phyloP scores from a whole-genome alignment of 768 basidiomycete species.

The Phaeotremella skinneri region DNA sequence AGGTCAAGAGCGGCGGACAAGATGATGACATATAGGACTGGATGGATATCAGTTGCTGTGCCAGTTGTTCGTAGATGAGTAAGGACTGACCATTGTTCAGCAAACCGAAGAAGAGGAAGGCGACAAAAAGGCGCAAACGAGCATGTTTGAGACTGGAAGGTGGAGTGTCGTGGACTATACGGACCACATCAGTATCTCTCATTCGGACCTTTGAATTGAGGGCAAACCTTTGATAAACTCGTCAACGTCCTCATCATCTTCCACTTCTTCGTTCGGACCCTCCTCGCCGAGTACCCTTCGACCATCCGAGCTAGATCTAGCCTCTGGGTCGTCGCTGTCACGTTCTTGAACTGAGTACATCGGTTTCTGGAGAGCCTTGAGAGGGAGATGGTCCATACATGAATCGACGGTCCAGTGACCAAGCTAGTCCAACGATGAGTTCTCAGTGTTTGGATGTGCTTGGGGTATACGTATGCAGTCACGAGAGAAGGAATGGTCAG shows the following conservation, averaged over 20 bases:
- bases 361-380: not conserved
- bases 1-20: constrained; percentile 93
- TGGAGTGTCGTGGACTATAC: constrained; percentile 2
- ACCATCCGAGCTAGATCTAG: too few relatives aligned
- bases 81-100: constrained; percentile 76
- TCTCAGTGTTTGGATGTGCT: too few relatives aligned
- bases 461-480: too few relatives aligned
- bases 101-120: constrained; percentile 88
- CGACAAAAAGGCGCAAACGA: constrained; percentile 29
- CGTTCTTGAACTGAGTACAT: not conserved
- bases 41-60: constrained; percentile 9
- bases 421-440: too few relatives aligned
- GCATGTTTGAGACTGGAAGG: constrained; percentile 16
- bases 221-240: constrained; percentile 20
- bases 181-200: constrained; percentile 8
- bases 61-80: not conserved
- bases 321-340: too few relatives aligned
- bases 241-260: constrained; percentile 24
- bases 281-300: not conserved
- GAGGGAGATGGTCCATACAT: not conserved
- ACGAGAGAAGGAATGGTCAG: too few relatives aligned
- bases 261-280: not conserved
- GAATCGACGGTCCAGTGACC: too few relatives aligned
- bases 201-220: not conserved
- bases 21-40: constrained; percentile 93